Base-by-base conservation (phyloP, 805 yeast species). In the Tetrapisispora namnaoensis region DNA sequence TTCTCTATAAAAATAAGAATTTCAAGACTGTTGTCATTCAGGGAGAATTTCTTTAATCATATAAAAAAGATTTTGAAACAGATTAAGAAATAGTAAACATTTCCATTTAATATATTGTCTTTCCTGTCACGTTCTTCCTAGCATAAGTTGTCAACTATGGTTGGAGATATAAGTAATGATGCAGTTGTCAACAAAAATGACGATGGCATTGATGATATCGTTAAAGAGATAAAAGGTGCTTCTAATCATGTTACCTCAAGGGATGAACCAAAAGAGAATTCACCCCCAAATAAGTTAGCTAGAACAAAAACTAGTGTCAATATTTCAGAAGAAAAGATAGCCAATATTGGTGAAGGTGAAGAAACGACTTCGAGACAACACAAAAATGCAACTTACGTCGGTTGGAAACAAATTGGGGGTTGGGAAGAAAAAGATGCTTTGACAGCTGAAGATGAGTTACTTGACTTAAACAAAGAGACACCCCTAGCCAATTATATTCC, bases 331-430 rank as follows among this genome's bases (percentile, higher is more conserved):
- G 60, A 54, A 4, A 54, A 55, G 34, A 57, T 53, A 9, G 49
- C 56, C 2, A 44, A 55, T 28, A 52, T 56, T n/a, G 56, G 57
- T 32, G 42, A 44, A 17, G 55, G 57, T 28, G 42, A 46, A 18
- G 58, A 46, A 8, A 41, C 47, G 16, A 42, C 45, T 8, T 38
- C 17, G 2, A 59, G 67, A 48, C 51, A 54, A 37, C 47, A 45
- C 22, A 55, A 48, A 20, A 59, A 74, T 48, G 84, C 86, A 27
- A 78, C 91, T 2, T 84, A 77, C 59, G 78, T 86, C 45, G 98
- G 98, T 34, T 91, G 98, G 98, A 86, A 83, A 63, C 96, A 90
- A 66, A 89, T 86, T 46, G 91, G 93, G 10, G 86, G 88, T 18
- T 91, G 88, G 83, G 86, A 82, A 60, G 80, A 79, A 50, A 75